Evolutionary conservation across 1,284 basidiomycete genomes (phyloP).

Genomic region (Cryptococcus sp.): DNA sequence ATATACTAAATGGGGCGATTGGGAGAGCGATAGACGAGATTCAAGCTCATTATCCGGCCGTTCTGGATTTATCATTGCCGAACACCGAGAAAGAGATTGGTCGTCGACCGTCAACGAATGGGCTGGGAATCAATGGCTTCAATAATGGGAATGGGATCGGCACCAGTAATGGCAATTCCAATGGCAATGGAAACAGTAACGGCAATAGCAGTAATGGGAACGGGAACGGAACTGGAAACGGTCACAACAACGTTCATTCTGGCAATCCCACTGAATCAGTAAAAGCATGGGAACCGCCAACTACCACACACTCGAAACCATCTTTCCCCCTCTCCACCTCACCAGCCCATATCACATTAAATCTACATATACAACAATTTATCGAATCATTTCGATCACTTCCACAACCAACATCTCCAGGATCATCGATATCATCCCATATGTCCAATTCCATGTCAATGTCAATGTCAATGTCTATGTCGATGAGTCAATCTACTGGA

Average conservation of each 20-base stretch:
- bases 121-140: no score
- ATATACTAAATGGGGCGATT: slow-evolving; percentile 39
- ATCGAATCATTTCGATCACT: slow-evolving; percentile 32
- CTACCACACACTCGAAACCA: slow-evolving; percentile 16
- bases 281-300: background rate
- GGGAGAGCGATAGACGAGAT: slow-evolving; percentile 31
- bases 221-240: no score
- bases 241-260: no score
- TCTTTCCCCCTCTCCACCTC: slow-evolving; percentile 24
- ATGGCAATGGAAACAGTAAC: no score
- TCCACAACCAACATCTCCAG: slow-evolving; percentile 22
- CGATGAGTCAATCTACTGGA: background rate
- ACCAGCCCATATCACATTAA: slow-evolving; percentile 39
- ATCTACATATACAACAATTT: slow-evolving; percentile 45
- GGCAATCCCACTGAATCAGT: no score
- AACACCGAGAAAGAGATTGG: background rate
- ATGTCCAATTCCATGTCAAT: slow-evolving; percentile 11
- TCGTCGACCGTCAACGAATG: no score
- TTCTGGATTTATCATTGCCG: slow-evolving; percentile 2
- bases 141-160: no score
- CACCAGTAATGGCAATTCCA: no score
- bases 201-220: no score
- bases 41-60: slow-evolving; percentile 34
- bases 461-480: background rate
- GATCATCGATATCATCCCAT: slow-evolving; percentile 24